Percentiles rank a stretch among this genome's conserved stretches.
phyloP scores from a whole-genome alignment of 257 asterid species.

The Solanum virginianum region DNA sequence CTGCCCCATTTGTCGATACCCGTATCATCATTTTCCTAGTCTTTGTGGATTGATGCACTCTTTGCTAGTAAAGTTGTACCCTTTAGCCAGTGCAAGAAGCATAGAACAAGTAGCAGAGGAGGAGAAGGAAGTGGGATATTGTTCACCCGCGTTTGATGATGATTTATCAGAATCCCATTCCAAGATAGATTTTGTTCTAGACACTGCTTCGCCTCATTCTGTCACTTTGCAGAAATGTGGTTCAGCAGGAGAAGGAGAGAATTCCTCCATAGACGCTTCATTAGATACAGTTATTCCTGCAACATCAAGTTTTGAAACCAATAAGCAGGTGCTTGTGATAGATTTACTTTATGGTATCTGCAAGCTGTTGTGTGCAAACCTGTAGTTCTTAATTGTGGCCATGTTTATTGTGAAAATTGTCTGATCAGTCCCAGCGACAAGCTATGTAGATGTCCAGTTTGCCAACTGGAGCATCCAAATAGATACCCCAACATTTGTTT shows the following conservation, averaged over 20 bases:
- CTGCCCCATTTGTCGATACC: constrained; percentile 54
- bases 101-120: constrained; percentile 46
- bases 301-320: constrained; percentile 8
- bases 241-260: neutral
- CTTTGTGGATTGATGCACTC: constrained; percentile 36
- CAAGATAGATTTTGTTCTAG: constrained; percentile 4
- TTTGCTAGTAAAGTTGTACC: constrained; percentile 43
- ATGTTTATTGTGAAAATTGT: constrained; percentile 61
- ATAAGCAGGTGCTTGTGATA: constrained; percentile 10
- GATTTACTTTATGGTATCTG: constrained; percentile 42
- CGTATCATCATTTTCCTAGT: constrained; percentile 48
- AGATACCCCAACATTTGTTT: constrained; percentile 53
- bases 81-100: constrained; percentile 33
- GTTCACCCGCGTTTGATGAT: constrained; percentile 39
- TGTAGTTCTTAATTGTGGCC: constrained; percentile 70
- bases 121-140: constrained; percentile 21
- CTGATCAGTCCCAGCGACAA: constrained; percentile 18
- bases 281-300: neutral
- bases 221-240: neutral
- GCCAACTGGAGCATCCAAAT: constrained; percentile 47
- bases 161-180: constrained; percentile 6
- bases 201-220: constrained; percentile 4
- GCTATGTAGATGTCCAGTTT: constrained; percentile 41
- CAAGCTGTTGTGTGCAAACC: constrained; percentile 48
- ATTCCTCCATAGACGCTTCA: constrained; percentile 4